phyloP scores from a whole-genome alignment of 2,329 filamentous ascomycete species.

The Fusarium heterosporum region DNA sequence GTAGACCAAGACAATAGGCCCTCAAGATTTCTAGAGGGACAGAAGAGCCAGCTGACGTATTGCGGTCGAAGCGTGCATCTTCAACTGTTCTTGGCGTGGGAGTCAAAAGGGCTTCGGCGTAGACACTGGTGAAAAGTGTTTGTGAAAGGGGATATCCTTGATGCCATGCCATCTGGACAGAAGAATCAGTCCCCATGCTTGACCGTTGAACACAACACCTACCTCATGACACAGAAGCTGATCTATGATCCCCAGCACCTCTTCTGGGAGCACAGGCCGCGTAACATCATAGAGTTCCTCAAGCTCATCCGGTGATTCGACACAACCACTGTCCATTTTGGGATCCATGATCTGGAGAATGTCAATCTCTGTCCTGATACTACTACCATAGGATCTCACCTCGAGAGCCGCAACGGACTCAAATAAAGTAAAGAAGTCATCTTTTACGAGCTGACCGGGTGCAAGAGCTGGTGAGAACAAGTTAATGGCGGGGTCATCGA shows the following conservation, averaged over 20 bases:
- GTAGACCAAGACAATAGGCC: slow-evolving; percentile 85
- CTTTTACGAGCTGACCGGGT: slow-evolving; percentile 88
- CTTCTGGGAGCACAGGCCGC: slow-evolving; percentile 74
- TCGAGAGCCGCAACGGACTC: slow-evolving; percentile 91
- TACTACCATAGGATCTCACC: slow-evolving; percentile 54
- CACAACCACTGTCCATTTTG: slow-evolving; percentile 97
- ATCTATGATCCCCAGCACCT: slow-evolving; percentile 94
- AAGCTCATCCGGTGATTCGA: slow-evolving; percentile 81
- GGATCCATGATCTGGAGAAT: slow-evolving; percentile 90
- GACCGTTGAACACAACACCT: slow-evolving; percentile 28
- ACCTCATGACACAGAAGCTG: slow-evolving; percentile 91
- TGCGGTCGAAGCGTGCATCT: slow-evolving; percentile 71
- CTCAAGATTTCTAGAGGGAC: slow-evolving; percentile 72
- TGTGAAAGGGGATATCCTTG: slow-evolving; percentile 95
- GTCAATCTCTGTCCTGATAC: slow-evolving; percentile 1
- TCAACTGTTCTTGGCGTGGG: slow-evolving; percentile 73
- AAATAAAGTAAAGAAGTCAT: slow-evolving; percentile 93
- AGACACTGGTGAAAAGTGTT: slow-evolving; percentile 91
- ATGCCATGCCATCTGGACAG: slow-evolving; percentile 88
- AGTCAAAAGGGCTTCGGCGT: slow-evolving; percentile 85
- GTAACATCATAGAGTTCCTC: slow-evolving; percentile 85
- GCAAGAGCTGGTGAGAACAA: slow-evolving; percentile 68
- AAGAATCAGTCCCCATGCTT: slow-evolving; percentile 2
- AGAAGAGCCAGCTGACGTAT: slow-evolving; percentile 44
- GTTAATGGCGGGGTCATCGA: slow-evolving; percentile 33